These are phyloP conservation scores for Pseudogymnoascus sp. DNA, from an alignment of 2,329 filamentous ascomycete genomes.

Conservation along the genomic window DNA sequence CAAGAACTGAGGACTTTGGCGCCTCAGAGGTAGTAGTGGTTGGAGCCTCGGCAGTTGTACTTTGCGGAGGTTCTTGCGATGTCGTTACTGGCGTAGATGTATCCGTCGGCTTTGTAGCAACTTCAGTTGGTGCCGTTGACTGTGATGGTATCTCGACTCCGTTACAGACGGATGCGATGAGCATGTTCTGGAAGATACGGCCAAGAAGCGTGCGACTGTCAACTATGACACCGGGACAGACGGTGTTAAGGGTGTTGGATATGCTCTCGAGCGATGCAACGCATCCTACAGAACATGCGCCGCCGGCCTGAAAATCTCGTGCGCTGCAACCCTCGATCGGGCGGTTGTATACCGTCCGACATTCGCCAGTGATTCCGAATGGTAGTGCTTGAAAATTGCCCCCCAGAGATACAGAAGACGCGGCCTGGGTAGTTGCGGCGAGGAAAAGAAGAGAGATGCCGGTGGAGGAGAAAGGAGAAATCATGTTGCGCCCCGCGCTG, in stretches of 20 bases:
- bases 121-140: background rate
- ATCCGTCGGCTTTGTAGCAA: background rate
- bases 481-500: background rate
- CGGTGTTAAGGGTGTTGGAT: background rate
- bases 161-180: background rate
- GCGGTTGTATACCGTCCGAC: constrained; percentile 6
- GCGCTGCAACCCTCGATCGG: background rate
- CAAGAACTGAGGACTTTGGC: background rate
- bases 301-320: background rate
- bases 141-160: background rate
- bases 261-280: background rate
- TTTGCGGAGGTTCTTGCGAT: background rate
- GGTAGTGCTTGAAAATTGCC: constrained; percentile 10
- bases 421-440: background rate
- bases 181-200: background rate
- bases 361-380: background rate
- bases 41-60: background rate
- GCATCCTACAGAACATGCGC: constrained; percentile 9
- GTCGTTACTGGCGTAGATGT: background rate
- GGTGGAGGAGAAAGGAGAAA: background rate
- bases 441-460: background rate
- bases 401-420: constrained; percentile 5
- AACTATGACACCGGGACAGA: constrained; percentile 1
- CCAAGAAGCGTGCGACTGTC: constrained; percentile 9
- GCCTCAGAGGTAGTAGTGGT: background rate